Evolutionary conservation across 768 basidiomycete genomes (phyloP).

Genomic region (Kondoa subrosea): DNA sequence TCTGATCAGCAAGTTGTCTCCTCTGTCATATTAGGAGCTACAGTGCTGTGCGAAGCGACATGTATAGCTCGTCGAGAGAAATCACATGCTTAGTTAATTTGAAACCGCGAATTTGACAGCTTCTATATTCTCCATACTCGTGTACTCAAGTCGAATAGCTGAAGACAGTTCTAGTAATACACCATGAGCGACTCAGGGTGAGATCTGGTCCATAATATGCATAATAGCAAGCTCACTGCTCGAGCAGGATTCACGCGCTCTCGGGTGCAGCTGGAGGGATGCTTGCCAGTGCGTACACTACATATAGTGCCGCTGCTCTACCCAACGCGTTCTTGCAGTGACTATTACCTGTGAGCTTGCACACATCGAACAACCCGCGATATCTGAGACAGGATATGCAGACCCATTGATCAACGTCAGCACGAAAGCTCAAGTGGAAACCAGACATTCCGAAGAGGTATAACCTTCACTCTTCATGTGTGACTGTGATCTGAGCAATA

Average conservation of each 20-base stretch:
- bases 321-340: not conserved
- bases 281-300: slow-evolving; percentile 40
- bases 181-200: not conserved
- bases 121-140: no score
- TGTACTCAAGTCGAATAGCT: no score
- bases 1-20: no score
- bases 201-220: no score
- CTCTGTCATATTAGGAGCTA: no score
- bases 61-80: no score
- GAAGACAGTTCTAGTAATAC: no score
- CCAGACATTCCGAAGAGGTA: slow-evolving; percentile 47
- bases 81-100: no score
- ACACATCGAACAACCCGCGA: not conserved
- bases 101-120: no score
- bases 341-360: not conserved
- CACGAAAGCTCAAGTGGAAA: slow-evolving; percentile 80
- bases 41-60: no score
- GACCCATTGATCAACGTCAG: slow-evolving; percentile 73
- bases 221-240: not conserved
- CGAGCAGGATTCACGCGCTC: slow-evolving; percentile 51
- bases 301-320: not conserved
- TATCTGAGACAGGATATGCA: no score
- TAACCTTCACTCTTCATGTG: no score
- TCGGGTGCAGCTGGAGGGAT: slow-evolving; percentile 85
- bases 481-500: slow-evolving; percentile 38